These are phyloP conservation scores for Crithidia sp. DNA, from an alignment of 208 protist species.

Conservation along the genomic window DNA sequence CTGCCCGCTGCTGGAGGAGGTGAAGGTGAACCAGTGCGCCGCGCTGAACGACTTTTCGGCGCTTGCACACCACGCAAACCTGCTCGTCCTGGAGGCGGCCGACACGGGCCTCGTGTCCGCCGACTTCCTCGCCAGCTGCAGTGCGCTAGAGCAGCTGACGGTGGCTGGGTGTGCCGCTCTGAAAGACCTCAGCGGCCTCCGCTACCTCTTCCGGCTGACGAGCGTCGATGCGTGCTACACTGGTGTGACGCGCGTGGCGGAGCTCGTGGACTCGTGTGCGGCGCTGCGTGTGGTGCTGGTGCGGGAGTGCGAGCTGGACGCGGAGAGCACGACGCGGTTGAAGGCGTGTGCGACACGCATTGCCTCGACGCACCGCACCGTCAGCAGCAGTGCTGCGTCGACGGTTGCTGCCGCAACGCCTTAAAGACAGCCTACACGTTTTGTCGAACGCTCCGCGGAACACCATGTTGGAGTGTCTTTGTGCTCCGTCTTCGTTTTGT, in stretches of 20 bases:
- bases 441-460: no score
- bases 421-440: no score
- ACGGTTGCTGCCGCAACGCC: background rate
- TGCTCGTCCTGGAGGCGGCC: slow-evolving; percentile 12
- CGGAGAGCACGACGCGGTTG: slow-evolving; percentile 15
- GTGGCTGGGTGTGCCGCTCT: slow-evolving; percentile 14
- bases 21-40: slow-evolving; percentile 17
- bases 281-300: slow-evolving; percentile 18
- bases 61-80: slow-evolving; percentile 11
- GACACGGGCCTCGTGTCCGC: slow-evolving; percentile 8
- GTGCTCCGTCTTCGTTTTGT: background rate
- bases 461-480: no score
- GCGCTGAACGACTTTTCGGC: slow-evolving; percentile 5
- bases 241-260: slow-evolving; percentile 13
- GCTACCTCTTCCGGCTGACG: background rate
- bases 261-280: slow-evolving; percentile 12
- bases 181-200: slow-evolving; percentile 12
- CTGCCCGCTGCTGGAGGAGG: slow-evolving; percentile 10
- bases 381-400: background rate
- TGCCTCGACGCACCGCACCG: slow-evolving; percentile 16
- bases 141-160: slow-evolving; percentile 20
- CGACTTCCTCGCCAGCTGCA: slow-evolving; percentile 7
- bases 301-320: slow-evolving; percentile 16
- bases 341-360: slow-evolving; percentile 16
- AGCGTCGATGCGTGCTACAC: slow-evolving; percentile 17